These are phyloP conservation scores for Erigeron philadelphicus DNA, from an alignment of 140 eudicot species.

Conservation along the genomic window DNA sequence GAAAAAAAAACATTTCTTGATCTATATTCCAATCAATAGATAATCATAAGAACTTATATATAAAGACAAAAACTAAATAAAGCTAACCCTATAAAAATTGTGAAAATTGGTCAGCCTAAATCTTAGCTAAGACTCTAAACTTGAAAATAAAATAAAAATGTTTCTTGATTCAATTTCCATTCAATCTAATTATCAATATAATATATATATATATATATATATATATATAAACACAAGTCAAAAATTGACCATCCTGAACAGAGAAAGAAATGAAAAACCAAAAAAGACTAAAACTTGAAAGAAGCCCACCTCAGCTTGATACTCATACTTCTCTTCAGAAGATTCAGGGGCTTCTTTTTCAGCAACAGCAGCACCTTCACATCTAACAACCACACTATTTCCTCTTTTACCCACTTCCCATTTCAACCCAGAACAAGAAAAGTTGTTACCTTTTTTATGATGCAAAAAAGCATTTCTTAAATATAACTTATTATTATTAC, in stretches of 20 bases:
- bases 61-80: background rate
- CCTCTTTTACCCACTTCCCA: slow-evolving; percentile 51
- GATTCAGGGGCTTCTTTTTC: slow-evolving; percentile 66
- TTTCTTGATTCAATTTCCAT: too few relatives aligned
- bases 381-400: slow-evolving; percentile 53
- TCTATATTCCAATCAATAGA: too few relatives aligned
- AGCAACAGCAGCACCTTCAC: slow-evolving; percentile 80
- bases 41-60: background rate
- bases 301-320: slow-evolving; percentile 91
- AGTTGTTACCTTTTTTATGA: slow-evolving; percentile 32
- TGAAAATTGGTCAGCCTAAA: too few relatives aligned
- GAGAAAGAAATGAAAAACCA: background rate
- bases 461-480: slow-evolving; percentile 50
- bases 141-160: too few relatives aligned
- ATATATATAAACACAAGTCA: background rate
- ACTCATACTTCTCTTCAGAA: slow-evolving; percentile 69
- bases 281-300: background rate
- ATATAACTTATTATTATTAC: slow-evolving; percentile 27
- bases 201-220: background rate
- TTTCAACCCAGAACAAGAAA: slow-evolving; percentile 49
- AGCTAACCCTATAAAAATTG: background rate
- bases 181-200: too few relatives aligned
- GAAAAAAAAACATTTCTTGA: too few relatives aligned
- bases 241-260: too few relatives aligned
- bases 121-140: too few relatives aligned